These are phyloP conservation scores for Somion occarium DNA, from an alignment of 1,284 basidiomycete genomes.

Conservation along the genomic window DNA sequence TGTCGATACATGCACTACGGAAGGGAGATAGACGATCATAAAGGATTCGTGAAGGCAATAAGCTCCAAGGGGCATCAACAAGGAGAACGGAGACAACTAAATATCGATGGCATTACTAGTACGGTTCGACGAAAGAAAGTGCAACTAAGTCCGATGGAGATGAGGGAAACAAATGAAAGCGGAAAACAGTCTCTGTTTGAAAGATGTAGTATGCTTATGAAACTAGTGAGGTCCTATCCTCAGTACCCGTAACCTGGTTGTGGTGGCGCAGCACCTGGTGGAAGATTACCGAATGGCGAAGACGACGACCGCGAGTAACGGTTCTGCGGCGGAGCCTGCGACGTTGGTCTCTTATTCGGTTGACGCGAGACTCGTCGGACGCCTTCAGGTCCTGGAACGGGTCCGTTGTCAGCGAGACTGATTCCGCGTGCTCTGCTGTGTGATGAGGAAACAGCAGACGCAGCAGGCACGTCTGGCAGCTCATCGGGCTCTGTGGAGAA, in stretches of 20 bases:
- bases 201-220: not conserved
- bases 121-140: slow-evolving; percentile 1
- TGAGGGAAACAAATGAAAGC: slow-evolving; percentile 5
- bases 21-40: not conserved
- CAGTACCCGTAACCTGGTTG: slow-evolving; percentile 33
- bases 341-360: slow-evolving; percentile 44
- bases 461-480: slow-evolving; percentile 17
- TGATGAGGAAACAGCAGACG: slow-evolving; percentile 13
- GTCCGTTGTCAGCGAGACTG: slow-evolving; percentile 73
- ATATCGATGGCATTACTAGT: not conserved
- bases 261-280: slow-evolving; percentile 73
- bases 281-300: slow-evolving; percentile 39
- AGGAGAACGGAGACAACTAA: not conserved
- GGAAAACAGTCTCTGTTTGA: slow-evolving; percentile 1
- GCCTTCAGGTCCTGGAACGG: slow-evolving; percentile 70
- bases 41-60: not conserved
- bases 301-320: slow-evolving; percentile 64
- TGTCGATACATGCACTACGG: not conserved
- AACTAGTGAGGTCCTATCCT: slow-evolving; percentile 3
- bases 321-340: slow-evolving; percentile 59
- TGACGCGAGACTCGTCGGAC: slow-evolving; percentile 68
- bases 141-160: not conserved
- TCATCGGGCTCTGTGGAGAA: slow-evolving; percentile 36
- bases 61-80: not conserved
- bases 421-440: slow-evolving; percentile 49